phyloP scores from a whole-genome alignment of 139 green algal species.

The Picocystis salinarum region DNA sequence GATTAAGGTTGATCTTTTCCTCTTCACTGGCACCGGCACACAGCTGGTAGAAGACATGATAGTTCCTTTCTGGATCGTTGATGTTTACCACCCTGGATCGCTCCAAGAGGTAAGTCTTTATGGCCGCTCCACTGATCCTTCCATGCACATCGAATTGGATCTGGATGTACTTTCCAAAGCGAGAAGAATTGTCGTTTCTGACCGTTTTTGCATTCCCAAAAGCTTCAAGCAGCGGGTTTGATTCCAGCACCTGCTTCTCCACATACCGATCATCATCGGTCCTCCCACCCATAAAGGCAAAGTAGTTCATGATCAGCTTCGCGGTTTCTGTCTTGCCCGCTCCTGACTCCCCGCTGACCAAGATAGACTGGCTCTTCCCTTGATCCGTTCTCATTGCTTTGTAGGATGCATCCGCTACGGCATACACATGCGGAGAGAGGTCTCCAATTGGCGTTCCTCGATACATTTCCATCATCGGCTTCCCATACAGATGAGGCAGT shows the following conservation, averaged over 20 bases:
- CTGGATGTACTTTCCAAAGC: slow-evolving; percentile 99
- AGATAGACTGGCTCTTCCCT: slow-evolving; percentile 24
- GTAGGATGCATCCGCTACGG: slow-evolving; percentile 51
- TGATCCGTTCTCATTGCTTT: slow-evolving; percentile 3
- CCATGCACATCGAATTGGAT: slow-evolving; percentile 71
- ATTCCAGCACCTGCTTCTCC: slow-evolving; percentile 68
- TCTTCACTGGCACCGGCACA: slow-evolving; percentile 55
- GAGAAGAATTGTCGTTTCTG: slow-evolving; percentile 90
- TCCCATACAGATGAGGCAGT: slow-evolving; percentile 49
- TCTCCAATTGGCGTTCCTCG: slow-evolving; percentile 58
- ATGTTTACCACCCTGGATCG: slow-evolving; percentile 75
- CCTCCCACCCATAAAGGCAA: slow-evolving; percentile 54
- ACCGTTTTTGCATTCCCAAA: slow-evolving; percentile 99
- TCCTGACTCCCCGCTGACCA: slow-evolving; percentile 69
- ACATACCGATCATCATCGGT: slow-evolving; percentile 9
- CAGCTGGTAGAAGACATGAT: slow-evolving; percentile 99
- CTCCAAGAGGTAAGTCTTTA: slow-evolving; percentile 95
- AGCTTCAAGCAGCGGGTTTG: slow-evolving; percentile 90
- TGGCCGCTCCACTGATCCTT: slow-evolving; percentile 39
- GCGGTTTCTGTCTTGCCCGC: slow-evolving; percentile 99
- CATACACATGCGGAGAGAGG: slow-evolving; percentile 66
- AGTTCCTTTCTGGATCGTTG: slow-evolving; percentile 90
- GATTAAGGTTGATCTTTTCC: slow-evolving; percentile 5
- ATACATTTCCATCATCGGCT: slow-evolving; percentile 67
- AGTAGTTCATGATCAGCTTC: slow-evolving; percentile 96